Base-by-base conservation (phyloP, 2,329 filamentous ascomycete genomes). In the Aspergillus oerlinghausenensis region DNA sequence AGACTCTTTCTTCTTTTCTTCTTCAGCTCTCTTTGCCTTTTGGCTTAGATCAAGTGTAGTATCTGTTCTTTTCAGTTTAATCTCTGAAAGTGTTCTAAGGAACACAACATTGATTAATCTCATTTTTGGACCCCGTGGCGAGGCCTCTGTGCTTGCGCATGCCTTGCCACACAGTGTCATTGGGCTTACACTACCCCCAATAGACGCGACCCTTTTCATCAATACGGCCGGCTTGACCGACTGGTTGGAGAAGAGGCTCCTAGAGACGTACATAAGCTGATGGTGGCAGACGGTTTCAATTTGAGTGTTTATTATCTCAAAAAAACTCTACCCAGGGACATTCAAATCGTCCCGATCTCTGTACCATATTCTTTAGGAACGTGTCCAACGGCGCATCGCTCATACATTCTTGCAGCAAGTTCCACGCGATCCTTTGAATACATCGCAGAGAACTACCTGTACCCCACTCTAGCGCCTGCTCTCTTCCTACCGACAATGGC, bases 21-120 rank as follows among this genome's bases (percentile, higher is more conserved):
- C 67, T 75, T 75, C 68, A 78, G 76, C 76, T 79, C 76, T 77
- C 74, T 75, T 77, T 77, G 74, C 79, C 77, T 78, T 81, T 80
- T 75, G 76, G 85, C 85, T 89, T 89, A 90, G 88, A 90, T 91
- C 88, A 90, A 90, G 87, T 90, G 87, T 90, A 91, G 88, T 90
- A 90, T 89, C 88, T 90, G 88, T 92, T 92, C 88, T 92, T 91
- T 89, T 90, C 87, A 92, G 89, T 91, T 92, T 92, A 91, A 92
- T 91, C 86, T 88, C 88, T 92, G 88, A 88, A 89, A 91, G 83
- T 82, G 80, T 80, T 81, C 85, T 83, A 88, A 79, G 81, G 84
- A 80, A 80, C 79, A 80, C 80, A 84, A 82, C 82, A 80, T 80
- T 85, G 87, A 90, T 92, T 92, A 90, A 84, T 85, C 87, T 81